Base-by-base conservation (phyloP, 208 protist species). In the Crithidia acanthocephali region DNA sequence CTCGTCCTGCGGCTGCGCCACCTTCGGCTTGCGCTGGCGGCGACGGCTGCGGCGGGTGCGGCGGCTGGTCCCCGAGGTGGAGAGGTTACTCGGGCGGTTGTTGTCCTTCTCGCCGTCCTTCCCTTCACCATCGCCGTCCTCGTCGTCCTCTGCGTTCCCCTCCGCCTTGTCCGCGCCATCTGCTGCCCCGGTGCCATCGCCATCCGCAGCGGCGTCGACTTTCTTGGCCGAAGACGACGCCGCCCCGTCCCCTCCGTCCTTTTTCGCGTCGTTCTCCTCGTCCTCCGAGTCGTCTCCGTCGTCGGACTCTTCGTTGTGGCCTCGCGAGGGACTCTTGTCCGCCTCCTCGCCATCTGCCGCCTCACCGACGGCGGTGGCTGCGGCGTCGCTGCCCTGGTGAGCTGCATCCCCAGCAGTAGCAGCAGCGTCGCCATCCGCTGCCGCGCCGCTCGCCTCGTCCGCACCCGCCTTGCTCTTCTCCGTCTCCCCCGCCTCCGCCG, bases 1-100 rank as follows among this genome's bases (percentile, higher is more conserved):
- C 50, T 88, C 83, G 37, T 92, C 86, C 66, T 84, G 77, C 50
- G 68, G 70, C 27, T 72, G 63, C 13, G 28, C n/a, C 35, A 70
- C 63, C 51, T 83, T 76, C 65, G 59, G 72, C 57, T 79, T 85
- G 37, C 82, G 78, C 40, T 63, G 77, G 25, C 84, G 80, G 55
- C 79, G 71, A 33, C 73, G 74, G 45, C 81, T 76, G 47, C 76
- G 74, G 28, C 71, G 69, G 18, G 84, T 71, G 67, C 76, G 76
- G 32, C 76, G 76, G 30, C 69, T 66, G 9, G 76, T 47, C 3
- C 67, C 51, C 16, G 68, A 53, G n/a, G 47, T 42, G 48, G 62
- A 48, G 28, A 51, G 30, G 58, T 25, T 73, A 52, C 62, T 57
- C 4, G 50, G 16, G 28, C 61, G 51, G 23, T 67, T 80, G 28